A percentile compares a stretch with the other conserved stretches of the same genome.
Conservation (phyloP, 2,329 filamentous ascomycete species). For the Xylaria sp. region DNA sequence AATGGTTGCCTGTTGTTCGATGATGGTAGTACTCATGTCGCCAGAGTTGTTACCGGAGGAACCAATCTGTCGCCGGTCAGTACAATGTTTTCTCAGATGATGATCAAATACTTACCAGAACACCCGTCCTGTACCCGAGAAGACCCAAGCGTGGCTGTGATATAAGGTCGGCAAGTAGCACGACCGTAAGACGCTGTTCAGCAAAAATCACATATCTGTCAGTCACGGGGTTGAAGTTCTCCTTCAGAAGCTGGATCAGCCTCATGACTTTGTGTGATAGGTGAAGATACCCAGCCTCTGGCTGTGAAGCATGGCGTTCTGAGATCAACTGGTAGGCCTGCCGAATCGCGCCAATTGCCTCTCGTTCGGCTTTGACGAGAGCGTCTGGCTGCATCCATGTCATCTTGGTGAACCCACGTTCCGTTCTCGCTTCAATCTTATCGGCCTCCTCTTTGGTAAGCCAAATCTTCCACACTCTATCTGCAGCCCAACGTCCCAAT, state of each 20-base stretch:
- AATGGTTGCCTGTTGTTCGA: slow-evolving; percentile 69
- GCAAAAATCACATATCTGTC: slow-evolving; percentile 86
- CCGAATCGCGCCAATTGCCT: slow-evolving; percentile 49
- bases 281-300: slow-evolving; percentile 30
- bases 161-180: slow-evolving; percentile 66
- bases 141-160: slow-evolving; percentile 49
- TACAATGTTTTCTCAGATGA: background rate
- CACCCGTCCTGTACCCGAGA: slow-evolving; percentile 48
- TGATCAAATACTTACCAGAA: slow-evolving; percentile 43
- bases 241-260: slow-evolving; percentile 55
- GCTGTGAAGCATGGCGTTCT: slow-evolving; percentile 41
- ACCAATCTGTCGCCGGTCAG: slow-evolving; percentile 30
- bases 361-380: slow-evolving; percentile 23
- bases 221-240: slow-evolving; percentile 55
- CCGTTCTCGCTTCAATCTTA: slow-evolving; percentile 55
- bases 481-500: slow-evolving; percentile 79
- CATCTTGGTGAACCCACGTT: slow-evolving; percentile 35
- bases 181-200: slow-evolving; percentile 69
- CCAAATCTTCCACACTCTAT: slow-evolving; percentile 70
- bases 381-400: slow-evolving; percentile 24
- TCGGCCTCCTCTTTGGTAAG: slow-evolving; percentile 57
- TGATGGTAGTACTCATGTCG: slow-evolving; percentile 60
- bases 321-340: slow-evolving; percentile 53
- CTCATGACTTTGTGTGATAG: slow-evolving; percentile 69
- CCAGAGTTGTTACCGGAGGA: slow-evolving; percentile 43